These are phyloP conservation scores for Botrytis pseudocinerea DNA, from an alignment of 2,329 filamentous ascomycete species.

Conservation along the genomic window DNA sequence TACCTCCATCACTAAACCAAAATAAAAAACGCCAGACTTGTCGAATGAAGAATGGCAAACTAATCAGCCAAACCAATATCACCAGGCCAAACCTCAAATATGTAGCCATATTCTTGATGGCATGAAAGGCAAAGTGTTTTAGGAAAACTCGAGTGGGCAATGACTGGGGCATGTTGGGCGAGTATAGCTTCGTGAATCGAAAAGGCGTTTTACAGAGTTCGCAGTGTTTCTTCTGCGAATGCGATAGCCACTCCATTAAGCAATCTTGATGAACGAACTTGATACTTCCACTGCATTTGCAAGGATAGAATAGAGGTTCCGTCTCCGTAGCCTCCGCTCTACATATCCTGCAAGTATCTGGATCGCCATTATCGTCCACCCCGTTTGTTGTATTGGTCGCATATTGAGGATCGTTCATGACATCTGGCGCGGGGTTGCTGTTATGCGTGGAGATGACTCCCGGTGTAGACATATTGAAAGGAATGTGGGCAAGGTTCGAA, in stretches of 20 bases:
- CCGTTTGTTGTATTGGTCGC: constrained; percentile 43
- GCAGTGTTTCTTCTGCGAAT: constrained; percentile 99
- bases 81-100: constrained; percentile 81
- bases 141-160: constrained; percentile 81
- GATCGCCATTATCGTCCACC: constrained; percentile 39
- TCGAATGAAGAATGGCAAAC: constrained; percentile 87
- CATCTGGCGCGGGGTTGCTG: constrained; percentile 44
- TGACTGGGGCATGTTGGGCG: constrained; percentile 84
- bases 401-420: constrained; percentile 59
- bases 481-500: neutral
- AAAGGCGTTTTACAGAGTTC: constrained; percentile 99
- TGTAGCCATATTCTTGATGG: constrained; percentile 68
- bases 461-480: neutral
- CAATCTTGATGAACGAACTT: constrained; percentile 98
- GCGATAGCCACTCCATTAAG: constrained; percentile 97
- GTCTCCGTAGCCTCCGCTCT: constrained; percentile 79
- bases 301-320: constrained; percentile 93
- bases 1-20: constrained; percentile 57
- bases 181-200: constrained; percentile 96
- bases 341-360: constrained; percentile 95
- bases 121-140: constrained; percentile 73
- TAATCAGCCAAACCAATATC: constrained; percentile 81
- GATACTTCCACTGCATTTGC: constrained; percentile 98
- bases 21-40: constrained; percentile 92
- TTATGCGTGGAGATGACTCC: neutral